Base-by-base conservation (phyloP, 345 rosid genomes). In the Gossypium herbaceum region DNA sequence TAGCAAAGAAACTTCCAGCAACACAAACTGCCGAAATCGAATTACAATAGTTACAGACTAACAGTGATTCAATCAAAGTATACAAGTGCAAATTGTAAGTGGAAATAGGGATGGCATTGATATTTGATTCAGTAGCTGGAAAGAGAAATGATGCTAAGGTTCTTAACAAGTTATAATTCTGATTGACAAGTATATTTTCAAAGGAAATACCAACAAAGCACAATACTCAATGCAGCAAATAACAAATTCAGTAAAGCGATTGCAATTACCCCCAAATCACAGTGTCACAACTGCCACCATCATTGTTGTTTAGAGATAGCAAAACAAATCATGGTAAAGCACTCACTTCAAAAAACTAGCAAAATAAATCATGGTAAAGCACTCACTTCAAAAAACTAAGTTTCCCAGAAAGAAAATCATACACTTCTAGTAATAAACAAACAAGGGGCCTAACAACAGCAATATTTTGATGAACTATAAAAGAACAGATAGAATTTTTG, bases 1-100 rank as follows among this genome's bases (percentile, higher is more conserved):
- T 71, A 51, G 61, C 64, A 74, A 73, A 63, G 73, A 78, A 77
- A 73, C 56, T 76, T 76, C 69, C 79, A 75, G 83, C 78, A 81
- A 73, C 58, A 17, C 22, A 43, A 44, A 68, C 54, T 34, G 19
- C 83, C 82, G 58, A 50, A 43, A 81, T 68, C 74, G 64, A 50
- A 50, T 41, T 70, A 63, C 24, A 12, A 8, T 41, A 39, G 41
- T 34, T 69, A 72, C 16, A 43, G 24, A 48, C 17, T 63, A 22
- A 57, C 4, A 71, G 16, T 43, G 62, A 68, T 47, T 24, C 45
- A 55, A 22, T 9, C 44, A 70, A 69, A 24, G 24, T 56, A 47
- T 10, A 77, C 29, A 39, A 51, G 74, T 72, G 10, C 24, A 12
- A 55, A 50, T 13, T 5, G 72, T 16, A 72, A 41, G 17, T 6